These are phyloP conservation scores for Boletus patriciae DNA, from an alignment of 768 basidiomycete species.

Conservation along the genomic window DNA sequence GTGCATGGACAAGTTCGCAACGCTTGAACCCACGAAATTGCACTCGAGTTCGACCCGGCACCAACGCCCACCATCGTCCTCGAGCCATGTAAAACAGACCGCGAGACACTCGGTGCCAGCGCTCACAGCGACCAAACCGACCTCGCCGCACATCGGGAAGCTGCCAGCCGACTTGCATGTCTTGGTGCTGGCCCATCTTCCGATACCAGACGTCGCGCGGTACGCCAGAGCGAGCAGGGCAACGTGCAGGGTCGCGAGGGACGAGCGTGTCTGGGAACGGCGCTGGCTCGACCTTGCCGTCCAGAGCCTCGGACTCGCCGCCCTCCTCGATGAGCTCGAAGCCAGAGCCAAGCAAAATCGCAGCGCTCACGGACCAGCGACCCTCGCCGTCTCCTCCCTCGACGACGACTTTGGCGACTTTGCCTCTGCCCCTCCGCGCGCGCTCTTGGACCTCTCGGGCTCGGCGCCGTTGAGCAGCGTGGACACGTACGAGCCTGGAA, in stretches of 20 bases:
- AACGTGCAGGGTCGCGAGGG: slow-evolving; percentile 58
- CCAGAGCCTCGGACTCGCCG: slow-evolving; percentile 43
- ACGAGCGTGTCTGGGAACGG: slow-evolving; percentile 76
- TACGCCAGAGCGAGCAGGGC: slow-evolving; percentile 70
- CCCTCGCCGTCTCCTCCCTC: slow-evolving; percentile 47
- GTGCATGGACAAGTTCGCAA: slow-evolving; percentile 82
- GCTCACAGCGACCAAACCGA: slow-evolving; percentile 26
- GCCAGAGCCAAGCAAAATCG: slow-evolving; percentile 30
- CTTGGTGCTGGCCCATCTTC: slow-evolving; percentile 67
- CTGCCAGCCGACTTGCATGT: slow-evolving; percentile 79
- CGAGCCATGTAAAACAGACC: slow-evolving; percentile 18
- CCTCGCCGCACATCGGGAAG: slow-evolving; percentile 58
- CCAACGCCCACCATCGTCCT: slow-evolving; percentile 14
- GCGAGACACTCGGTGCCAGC: slow-evolving; percentile 6
- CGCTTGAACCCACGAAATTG: slow-evolving; percentile 73
- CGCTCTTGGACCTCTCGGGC: slow-evolving; percentile 23
- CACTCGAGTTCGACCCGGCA: slow-evolving; percentile 39
- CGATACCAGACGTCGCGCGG: slow-evolving; percentile 77
- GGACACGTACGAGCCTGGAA: slow-evolving; percentile 22
- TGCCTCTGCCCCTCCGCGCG: slow-evolving; percentile 42
- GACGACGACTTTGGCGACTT: slow-evolving; percentile 90
- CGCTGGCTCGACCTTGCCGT: slow-evolving; percentile 66
- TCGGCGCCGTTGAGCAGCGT: slow-evolving; percentile 10
- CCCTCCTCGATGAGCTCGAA: slow-evolving; percentile 63
- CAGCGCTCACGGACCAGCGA: slow-evolving; percentile 53